These are phyloP conservation scores for Volvariella volvacea DNA, from an alignment of 1,284 basidiomycete genomes.

Conservation along the genomic window DNA sequence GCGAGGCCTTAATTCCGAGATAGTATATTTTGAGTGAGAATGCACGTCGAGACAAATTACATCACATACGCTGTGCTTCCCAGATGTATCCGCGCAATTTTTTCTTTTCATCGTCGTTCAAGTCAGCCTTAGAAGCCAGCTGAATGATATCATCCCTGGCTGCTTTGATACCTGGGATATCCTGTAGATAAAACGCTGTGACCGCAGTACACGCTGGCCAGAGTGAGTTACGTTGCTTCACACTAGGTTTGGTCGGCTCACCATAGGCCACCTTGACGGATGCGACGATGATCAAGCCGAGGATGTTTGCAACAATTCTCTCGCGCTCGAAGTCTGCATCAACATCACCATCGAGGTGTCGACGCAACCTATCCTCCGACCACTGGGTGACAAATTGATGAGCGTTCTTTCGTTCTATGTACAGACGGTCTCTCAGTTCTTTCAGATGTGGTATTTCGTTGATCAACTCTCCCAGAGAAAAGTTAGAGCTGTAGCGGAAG, in stretches of 20 bases:
- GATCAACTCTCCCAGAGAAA: conserved; percentile 8
- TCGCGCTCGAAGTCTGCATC: conserved; percentile 18
- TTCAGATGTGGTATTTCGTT: conserved; percentile 7
- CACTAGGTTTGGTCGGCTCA: conserved; percentile 4
- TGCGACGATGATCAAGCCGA: conserved; percentile 32
- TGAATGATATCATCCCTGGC: no score
- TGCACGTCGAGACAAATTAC: not conserved
- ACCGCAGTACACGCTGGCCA: conserved; percentile 23
- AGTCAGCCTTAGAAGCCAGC: no score
- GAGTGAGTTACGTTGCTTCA: no score
- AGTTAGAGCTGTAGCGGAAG: conserved; percentile 10
- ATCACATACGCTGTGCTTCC: conserved; percentile 24
- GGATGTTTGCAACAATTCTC: conserved; percentile 30
- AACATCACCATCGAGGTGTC: conserved; percentile 18
- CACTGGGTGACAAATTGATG: not conserved
- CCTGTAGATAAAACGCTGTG: conserved; percentile 40
- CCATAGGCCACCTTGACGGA: conserved; percentile 34
- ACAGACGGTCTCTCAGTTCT: not conserved
- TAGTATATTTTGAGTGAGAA: conserved; percentile 9
- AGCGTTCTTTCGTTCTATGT: not conserved
- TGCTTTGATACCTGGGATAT: no score
- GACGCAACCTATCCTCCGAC: conserved; percentile 7
- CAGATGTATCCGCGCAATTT: conserved; percentile 34
- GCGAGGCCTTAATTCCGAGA: conserved; percentile 14
- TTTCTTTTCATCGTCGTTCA: conserved; percentile 16